Conservation (phyloP, 192 early-diverging fungal species). For the Hyaloraphidium curvatum region DNA sequence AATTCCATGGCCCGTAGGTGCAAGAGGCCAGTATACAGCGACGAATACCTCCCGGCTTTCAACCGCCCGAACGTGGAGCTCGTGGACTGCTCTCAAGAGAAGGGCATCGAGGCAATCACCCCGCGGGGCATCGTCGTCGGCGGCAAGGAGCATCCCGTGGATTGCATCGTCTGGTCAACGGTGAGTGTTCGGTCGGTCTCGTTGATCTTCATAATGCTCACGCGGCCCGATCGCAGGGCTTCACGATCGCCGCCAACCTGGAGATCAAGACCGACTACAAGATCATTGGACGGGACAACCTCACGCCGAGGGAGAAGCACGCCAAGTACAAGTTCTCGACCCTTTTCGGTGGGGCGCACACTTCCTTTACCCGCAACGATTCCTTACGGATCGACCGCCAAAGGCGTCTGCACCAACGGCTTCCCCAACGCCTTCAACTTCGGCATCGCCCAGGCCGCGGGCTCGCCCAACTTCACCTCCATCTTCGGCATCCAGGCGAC, state of each 20-base stretch:
- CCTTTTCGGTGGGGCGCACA: too few relatives aligned
- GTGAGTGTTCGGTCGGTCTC: too few relatives aligned
- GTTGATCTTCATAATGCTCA: too few relatives aligned
- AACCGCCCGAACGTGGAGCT: not conserved
- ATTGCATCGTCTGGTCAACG: not conserved
- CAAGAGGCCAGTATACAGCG: too few relatives aligned
- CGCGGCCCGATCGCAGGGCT: too few relatives aligned
- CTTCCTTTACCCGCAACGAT: too few relatives aligned
- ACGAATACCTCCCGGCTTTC: not conserved
- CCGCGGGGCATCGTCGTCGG: not conserved
- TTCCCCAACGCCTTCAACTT: not conserved
- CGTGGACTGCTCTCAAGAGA: not conserved
- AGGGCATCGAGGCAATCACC: not conserved
- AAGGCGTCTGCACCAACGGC: not conserved
- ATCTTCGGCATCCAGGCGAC: not conserved
- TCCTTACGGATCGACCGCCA: not conserved
- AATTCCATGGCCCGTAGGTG: too few relatives aligned
- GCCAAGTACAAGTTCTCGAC: too few relatives aligned
- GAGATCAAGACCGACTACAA: too few relatives aligned
- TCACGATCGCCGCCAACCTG: too few relatives aligned
- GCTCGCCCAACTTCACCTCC: not conserved
- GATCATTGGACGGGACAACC: too few relatives aligned
- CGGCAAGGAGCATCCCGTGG: not conserved
- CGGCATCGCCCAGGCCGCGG: not conserved
- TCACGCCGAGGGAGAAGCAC: too few relatives aligned